Base-by-base conservation (phyloP, 768 basidiomycete species). In the Coprinellus micaceus region DNA sequence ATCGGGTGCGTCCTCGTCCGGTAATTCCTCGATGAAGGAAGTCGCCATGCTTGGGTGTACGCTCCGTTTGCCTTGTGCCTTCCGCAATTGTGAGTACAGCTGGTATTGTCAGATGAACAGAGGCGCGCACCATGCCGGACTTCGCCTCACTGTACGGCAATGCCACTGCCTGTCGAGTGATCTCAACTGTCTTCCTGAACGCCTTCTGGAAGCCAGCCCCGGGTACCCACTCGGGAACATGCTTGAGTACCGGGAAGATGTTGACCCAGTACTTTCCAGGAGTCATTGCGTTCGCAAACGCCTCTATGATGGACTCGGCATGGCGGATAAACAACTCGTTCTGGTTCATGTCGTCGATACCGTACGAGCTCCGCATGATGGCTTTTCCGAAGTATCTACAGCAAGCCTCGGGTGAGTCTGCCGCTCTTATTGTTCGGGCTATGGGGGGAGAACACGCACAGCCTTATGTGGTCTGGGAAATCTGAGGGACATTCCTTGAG, bases 181-280 rank as follows among this genome's bases (percentile, higher is more conserved):
- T 19, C 10, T 12, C 28, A 13, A 47, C 55, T 5, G 41, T 4
- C 11, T 51, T n/a, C 10, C 24, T 33, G 26, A 56, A 44, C 15
- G 17, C 5, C 26, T 29, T 51, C 36, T 49, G 39, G 51, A 52
- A 58, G n/a, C 12, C 45, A 2, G 57, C 45, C 1, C 57, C 57
- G 9, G 57, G 57, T 15, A 58, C 13, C 52, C 52, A 58, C 3
- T 19, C 17, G 9, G 57, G 57, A 11, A 54, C 28, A 40, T 53
- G 25, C 21, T 28, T 39, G 25, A 58, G 44, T 10, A 53, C n/a
- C 17, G 57, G 57, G 50, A 58, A 48, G 13, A 19, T 19, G 13
- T 48, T 43, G 3, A 58, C 57, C 2, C 53, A 37, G 26, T 43
- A 49, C 21, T 22, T 47, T 19, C 57, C 57, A 19, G 57, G 57